Base-by-base conservation (phyloP, 768 basidiomycete genomes). In the Russula sp. region DNA sequence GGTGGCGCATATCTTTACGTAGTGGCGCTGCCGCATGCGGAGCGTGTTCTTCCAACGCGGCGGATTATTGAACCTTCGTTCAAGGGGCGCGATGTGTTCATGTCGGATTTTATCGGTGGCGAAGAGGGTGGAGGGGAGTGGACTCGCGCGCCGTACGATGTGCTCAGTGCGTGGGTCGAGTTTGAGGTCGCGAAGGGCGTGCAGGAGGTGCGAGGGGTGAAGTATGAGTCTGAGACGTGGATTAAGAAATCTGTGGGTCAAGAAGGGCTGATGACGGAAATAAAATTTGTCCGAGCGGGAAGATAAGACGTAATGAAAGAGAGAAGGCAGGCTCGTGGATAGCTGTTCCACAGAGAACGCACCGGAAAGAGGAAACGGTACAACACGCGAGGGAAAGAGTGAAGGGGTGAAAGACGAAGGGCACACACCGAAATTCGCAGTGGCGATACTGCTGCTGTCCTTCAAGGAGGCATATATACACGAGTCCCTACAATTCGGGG, bases 191-290 rank as follows among this genome's bases (percentile, higher is more conserved):
- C 87, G 13, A 76, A 79, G 64, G 93, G 90, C 4, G 74, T 82
- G 68, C 86, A 90, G 72, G 83, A 84, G 71, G 93, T 97, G 73
- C 88, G 88, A 58, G 91, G 86, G 10, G 77, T 92, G 48, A 78
- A 80, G 66, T 99, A 95, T 72, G 89, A 91, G 75, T 97, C 86
- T 73, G 91, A 99, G 77, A 93, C 98, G 93, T 99, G 96, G 96
- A 79, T 84, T 53, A 81, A 82, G 43, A 51, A 41, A n/a, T n/a
- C n/a, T n/a, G n/a, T n/a, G 95, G 95, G 79, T 84, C 53, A 80
- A 82, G 43, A 51, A 50, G 39, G 18, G 56, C 9, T 34, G 47
- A 42, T 29, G 20, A 25, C 16, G 3, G 11, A n/a, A n/a, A n/a
- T n/a, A n/a, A n/a, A n/a, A n/a, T n/a, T n/a, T n/a, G n/a, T n/a